phyloP scores from a whole-genome alignment of 2,329 filamentous ascomycete genomes.

The Botrytis fragariae region DNA sequence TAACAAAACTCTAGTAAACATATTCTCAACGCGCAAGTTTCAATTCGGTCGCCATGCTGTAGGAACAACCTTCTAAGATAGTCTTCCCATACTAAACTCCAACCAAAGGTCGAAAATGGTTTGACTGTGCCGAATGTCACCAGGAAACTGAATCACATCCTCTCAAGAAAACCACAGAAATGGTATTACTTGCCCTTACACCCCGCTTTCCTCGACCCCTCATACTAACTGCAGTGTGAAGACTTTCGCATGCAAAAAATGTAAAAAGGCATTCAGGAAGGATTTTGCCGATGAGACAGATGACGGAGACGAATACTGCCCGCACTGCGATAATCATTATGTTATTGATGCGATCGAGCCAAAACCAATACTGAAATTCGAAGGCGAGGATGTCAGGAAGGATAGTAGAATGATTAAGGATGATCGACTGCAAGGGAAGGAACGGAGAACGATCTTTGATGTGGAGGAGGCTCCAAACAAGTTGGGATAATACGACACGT shows the following conservation, averaged over 20 bases:
- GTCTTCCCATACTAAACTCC: conserved; percentile 8
- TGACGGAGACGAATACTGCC: conserved; percentile 97
- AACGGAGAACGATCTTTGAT: conserved; percentile 69
- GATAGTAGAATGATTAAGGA: conserved; percentile 93
- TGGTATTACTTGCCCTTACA: conserved; percentile 50
- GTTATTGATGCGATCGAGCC: conserved; percentile 85
- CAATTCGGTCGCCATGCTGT: conserved; percentile 96
- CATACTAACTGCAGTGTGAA: conserved; percentile 24
- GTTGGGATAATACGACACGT: conserved; percentile 57
- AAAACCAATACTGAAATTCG: conserved; percentile 78
- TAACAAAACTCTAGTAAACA: conserved; percentile 69
- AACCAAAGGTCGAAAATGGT: conserved; percentile 82
- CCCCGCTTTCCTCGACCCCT: conserved; percentile 14
- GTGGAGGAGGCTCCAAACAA: conserved; percentile 71
- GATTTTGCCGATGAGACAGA: conserved; percentile 81
- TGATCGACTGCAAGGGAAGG: conserved; percentile 64
- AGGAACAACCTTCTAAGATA: conserved; percentile 40
- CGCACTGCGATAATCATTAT: conserved; percentile 98
- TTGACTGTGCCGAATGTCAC: conserved; percentile 97
- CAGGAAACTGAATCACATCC: conserved; percentile 73
- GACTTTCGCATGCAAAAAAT: conserved; percentile 96
- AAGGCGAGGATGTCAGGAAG: conserved; percentile 84
- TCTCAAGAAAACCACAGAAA: conserved; percentile 76
- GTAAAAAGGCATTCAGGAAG: conserved; percentile 96
- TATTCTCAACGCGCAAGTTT: conserved; percentile 94